phyloP scores from a whole-genome alignment of 192 early-diverging fungal species.

The Allomyces arbusculus region DNA sequence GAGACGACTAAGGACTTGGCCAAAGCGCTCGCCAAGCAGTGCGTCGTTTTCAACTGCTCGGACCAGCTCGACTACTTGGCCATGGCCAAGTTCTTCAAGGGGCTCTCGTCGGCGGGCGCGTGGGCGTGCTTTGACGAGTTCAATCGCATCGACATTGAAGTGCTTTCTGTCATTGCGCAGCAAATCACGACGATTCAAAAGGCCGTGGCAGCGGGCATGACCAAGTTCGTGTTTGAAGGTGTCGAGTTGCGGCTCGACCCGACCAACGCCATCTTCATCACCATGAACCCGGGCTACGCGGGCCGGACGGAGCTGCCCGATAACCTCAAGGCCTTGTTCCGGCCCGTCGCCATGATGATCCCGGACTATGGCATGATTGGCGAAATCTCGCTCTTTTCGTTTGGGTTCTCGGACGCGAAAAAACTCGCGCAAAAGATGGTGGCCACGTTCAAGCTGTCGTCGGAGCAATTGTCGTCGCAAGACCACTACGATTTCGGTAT shows the following conservation, averaged over 20 bases:
- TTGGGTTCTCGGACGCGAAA: slow-evolving; percentile 95
- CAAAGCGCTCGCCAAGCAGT: slow-evolving; percentile 78
- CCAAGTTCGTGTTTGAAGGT: slow-evolving; percentile 69
- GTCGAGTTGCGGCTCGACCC: slow-evolving; percentile 65
- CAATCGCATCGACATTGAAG: slow-evolving; percentile 93
- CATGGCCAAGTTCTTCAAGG: slow-evolving; percentile 99
- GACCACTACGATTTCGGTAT: slow-evolving; percentile 98
- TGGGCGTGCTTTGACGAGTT: slow-evolving; percentile 99
- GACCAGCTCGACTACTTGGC: slow-evolving; percentile 99
- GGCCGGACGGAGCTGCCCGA: slow-evolving; percentile 96
- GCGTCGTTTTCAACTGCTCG: slow-evolving; percentile 98
- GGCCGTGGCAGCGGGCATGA: slow-evolving; percentile 22
- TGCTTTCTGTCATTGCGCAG: slow-evolving; percentile 94
- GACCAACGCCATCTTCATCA: slow-evolving; percentile 92
- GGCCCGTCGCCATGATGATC: slow-evolving; percentile 95
- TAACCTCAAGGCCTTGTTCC: slow-evolving; percentile 97
- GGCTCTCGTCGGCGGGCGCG: slow-evolving; percentile 93
- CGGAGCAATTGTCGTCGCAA: slow-evolving; percentile 85
- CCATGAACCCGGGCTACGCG: slow-evolving; percentile 99
- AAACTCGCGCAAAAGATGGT: slow-evolving; percentile 83
- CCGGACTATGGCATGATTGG: slow-evolving; percentile 95
- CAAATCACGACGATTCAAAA: slow-evolving; percentile 95
- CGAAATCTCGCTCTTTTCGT: slow-evolving; percentile 97
- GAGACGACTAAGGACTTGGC: slow-evolving; percentile 96
- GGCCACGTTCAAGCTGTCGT: slow-evolving; percentile 89